Evolutionary conservation across 2,329 filamentous ascomycete species (phyloP).

Genomic region (Ambrosiella xylebori): DNA sequence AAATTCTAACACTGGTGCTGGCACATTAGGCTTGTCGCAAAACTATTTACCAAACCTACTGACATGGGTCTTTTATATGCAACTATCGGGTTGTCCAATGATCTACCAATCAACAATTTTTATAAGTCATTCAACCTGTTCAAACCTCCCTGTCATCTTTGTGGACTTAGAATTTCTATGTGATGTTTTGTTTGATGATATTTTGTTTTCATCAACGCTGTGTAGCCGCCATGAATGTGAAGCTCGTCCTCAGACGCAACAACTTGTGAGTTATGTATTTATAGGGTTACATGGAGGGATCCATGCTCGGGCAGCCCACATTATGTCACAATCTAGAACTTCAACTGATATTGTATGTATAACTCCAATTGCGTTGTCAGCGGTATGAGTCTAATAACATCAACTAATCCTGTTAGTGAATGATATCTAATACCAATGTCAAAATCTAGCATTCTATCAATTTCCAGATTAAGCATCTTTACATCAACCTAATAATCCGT

Average conservation of each 20-base stretch:
- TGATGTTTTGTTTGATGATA: no score
- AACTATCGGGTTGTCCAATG: background rate
- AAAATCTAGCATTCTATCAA: no score
- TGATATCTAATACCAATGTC: no score
- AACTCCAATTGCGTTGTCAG: background rate
- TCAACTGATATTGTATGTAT: background rate
- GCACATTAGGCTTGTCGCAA: background rate
- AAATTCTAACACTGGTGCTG: background rate
- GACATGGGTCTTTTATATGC: background rate
- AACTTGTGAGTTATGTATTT: background rate
- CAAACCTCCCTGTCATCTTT: no score
- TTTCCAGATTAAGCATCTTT: no score
- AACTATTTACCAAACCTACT: background rate
- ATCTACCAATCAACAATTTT: no score
- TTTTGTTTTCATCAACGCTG: background rate
- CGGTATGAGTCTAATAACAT: no score
- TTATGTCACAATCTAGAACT: background rate
- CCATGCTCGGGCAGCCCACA: background rate
- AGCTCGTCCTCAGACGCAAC: background rate
- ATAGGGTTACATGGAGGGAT: conserved; percentile 3
- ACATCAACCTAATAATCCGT: no score
- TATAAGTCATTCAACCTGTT: no score
- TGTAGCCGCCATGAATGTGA: background rate
- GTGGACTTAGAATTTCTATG: no score
- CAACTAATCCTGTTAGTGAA: background rate